Conservation (phyloP, 2,329 filamentous ascomycete genomes). For the Ustulina deusta region DNA sequence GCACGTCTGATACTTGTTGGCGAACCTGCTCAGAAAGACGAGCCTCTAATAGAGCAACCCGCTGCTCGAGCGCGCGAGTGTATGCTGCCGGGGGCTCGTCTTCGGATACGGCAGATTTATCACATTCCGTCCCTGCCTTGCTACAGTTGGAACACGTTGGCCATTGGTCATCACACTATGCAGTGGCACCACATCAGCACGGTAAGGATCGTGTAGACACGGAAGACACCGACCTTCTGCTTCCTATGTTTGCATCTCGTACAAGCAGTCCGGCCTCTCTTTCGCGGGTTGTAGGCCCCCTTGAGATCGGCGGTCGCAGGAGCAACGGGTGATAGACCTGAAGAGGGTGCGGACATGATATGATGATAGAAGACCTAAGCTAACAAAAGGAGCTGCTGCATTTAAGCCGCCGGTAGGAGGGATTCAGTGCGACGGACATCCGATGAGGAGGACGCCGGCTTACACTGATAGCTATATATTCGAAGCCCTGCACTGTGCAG, state of each 20-base stretch:
- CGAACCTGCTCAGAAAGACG: slow-evolving; percentile 41
- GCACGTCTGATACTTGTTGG: slow-evolving; percentile 31
- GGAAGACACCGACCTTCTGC: slow-evolving; percentile 53
- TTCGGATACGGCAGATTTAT: slow-evolving; percentile 57
- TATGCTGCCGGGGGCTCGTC: slow-evolving; percentile 55
- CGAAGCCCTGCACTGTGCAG: slow-evolving; percentile 15
- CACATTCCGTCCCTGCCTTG: slow-evolving; percentile 56
- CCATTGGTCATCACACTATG: slow-evolving; percentile 59
- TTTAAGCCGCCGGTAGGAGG: slow-evolving; percentile 4
- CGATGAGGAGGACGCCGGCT: slow-evolving; percentile 15
- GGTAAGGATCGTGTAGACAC: not conserved
- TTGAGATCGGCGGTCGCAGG: slow-evolving; percentile 29
- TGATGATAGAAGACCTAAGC: slow-evolving; percentile 1
- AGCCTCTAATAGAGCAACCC: slow-evolving; percentile 56
- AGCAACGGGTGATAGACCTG: slow-evolving; percentile 35
- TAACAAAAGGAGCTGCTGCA: not conserved
- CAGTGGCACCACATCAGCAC: slow-evolving; percentile 13
- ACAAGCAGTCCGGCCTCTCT: slow-evolving; percentile 59
- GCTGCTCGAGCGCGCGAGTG: slow-evolving; percentile 57
- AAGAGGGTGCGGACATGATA: slow-evolving; percentile 33
- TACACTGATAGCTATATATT: not conserved
- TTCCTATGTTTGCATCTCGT: slow-evolving; percentile 60
- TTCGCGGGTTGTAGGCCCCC: slow-evolving; percentile 54
- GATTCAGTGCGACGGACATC: slow-evolving; percentile 33
- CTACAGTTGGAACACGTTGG: slow-evolving; percentile 59